These are phyloP conservation scores for Sporisorium exsertum DNA, from an alignment of 1,284 basidiomycete genomes.

Conservation along the genomic window DNA sequence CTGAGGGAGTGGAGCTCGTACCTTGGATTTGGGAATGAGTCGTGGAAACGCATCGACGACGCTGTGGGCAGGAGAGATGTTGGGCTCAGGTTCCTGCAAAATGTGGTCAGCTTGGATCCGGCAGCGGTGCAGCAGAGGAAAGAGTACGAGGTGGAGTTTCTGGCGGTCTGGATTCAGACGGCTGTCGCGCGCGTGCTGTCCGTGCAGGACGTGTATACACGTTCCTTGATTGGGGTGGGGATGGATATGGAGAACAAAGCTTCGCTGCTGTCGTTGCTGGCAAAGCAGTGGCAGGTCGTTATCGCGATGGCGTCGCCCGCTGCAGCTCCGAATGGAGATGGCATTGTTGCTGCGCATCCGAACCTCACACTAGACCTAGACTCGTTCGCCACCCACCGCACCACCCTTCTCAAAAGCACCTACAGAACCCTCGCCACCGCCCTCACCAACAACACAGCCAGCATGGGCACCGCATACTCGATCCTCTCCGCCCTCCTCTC, in stretches of 20 bases:
- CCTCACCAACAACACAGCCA: conserved; percentile 4
- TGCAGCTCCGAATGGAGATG: not conserved
- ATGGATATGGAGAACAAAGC: not conserved
- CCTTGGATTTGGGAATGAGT: conserved; percentile 74
- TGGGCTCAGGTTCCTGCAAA: conserved; percentile 78
- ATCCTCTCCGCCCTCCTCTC: conserved; percentile 45
- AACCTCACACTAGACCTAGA: conserved; percentile 18
- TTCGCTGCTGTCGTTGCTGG: conserved; percentile 7
- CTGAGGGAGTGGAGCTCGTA: conserved; percentile 78
- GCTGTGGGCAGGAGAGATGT: conserved; percentile 75
- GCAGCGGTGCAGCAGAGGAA: conserved; percentile 15
- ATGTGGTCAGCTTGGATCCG: conserved; percentile 77
- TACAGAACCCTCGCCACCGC: conserved; percentile 13
- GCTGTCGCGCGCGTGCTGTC: conserved; percentile 50
- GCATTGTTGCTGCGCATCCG: not conserved
- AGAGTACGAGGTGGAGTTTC: conserved; percentile 47
- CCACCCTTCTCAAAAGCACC: conserved; percentile 8
- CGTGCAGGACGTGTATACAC: conserved; percentile 51
- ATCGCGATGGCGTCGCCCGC: not conserved
- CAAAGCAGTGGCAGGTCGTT: conserved; percentile 7
- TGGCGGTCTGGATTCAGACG: conserved; percentile 58
- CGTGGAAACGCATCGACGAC: conserved; percentile 76
- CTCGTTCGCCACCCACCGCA: conserved; percentile 6
- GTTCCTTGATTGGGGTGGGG: conserved; percentile 18
- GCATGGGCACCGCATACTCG: conserved; percentile 27